phyloP scores from a whole-genome alignment of 2,329 filamentous ascomycete genomes.

The Claviceps spartinae region DNA sequence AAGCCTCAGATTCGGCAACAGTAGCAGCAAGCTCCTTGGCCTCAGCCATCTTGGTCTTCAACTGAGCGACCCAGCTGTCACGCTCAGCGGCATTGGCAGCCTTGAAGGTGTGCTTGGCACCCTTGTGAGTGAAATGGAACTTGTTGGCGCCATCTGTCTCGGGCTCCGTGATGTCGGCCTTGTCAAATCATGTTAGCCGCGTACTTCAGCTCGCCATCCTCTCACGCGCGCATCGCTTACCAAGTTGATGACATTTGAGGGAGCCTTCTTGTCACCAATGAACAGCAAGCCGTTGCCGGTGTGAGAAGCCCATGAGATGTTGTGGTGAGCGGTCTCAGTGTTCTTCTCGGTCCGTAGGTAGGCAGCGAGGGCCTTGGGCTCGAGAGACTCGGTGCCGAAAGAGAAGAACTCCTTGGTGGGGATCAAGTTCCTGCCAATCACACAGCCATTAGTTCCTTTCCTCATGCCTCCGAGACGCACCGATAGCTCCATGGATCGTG shows the following conservation, averaged over 20 bases:
- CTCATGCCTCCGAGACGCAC: too few species aligned
- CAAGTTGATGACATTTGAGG: constrained; percentile 71
- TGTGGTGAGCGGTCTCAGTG: constrained; percentile 57
- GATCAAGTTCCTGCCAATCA: constrained; percentile 56
- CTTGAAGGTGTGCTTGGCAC: constrained; percentile 92
- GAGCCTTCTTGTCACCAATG: constrained; percentile 73
- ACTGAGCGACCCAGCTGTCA: constrained; percentile 78
- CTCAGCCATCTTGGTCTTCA: constrained; percentile 72
- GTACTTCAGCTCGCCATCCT: too few species aligned
- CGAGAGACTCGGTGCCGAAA: constrained; percentile 61
- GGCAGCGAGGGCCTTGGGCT: constrained; percentile 56
- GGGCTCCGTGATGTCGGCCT: constrained; percentile 55
- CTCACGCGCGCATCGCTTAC: constrained; percentile 35
- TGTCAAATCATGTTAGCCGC: not conserved
- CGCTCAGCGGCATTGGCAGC: constrained; percentile 61
- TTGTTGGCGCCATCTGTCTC: constrained; percentile 63
- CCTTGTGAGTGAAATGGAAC: constrained; percentile 74
- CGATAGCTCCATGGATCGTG: not conserved
- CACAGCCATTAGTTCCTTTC: constrained; percentile 8
- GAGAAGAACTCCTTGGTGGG: constrained; percentile 92
- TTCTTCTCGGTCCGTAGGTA: constrained; percentile 88
- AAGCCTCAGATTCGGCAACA: constrained; percentile 66
- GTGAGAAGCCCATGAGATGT: constrained; percentile 78
- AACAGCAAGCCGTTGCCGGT: constrained; percentile 93
- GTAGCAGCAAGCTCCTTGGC: constrained; percentile 67